Percentiles rank a stretch among this genome's conserved stretches.
Evolutionary conservation across 1,284 basidiomycete genomes (phyloP).

Genomic region (Grifola frondosa): DNA sequence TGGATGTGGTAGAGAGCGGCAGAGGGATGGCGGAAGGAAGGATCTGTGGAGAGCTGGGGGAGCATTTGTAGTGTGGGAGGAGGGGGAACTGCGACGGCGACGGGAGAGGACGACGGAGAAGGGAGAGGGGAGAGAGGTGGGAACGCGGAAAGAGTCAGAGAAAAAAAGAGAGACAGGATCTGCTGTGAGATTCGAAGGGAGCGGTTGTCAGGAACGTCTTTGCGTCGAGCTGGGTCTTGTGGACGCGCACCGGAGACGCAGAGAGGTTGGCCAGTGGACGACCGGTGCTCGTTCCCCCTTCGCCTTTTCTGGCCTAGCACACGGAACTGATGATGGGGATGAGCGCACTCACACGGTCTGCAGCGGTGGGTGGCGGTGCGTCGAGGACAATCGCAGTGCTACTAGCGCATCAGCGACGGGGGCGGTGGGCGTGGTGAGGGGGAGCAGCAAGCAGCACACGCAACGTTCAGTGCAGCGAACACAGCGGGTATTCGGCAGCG

Average conservation of each 20-base stretch:
- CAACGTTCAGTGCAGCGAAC: too few relatives aligned
- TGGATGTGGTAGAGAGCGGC: constrained; percentile 1
- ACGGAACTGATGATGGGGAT: neutral
- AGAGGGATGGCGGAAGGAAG: constrained; percentile 7
- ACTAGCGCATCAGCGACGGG: too few relatives aligned
- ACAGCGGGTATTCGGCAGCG: too few relatives aligned
- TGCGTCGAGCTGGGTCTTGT: too few relatives aligned
- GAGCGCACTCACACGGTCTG: too few relatives aligned
- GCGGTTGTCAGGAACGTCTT: constrained; percentile 11
- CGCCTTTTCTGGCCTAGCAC: neutral
- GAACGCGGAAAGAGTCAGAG: constrained; percentile 5
- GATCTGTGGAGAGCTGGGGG: constrained; percentile 15
- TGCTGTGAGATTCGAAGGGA: constrained; percentile 9
- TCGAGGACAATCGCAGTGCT: too few relatives aligned
- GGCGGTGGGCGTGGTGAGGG: too few relatives aligned
- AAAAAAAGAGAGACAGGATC: constrained; percentile 13
- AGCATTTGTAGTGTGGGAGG: constrained; percentile 15
- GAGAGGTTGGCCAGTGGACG: constrained; percentile 9
- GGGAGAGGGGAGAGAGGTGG: constrained; percentile 2
- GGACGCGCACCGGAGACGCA: too few relatives aligned
- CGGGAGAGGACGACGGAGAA: constrained; percentile 4
- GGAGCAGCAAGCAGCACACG: too few relatives aligned
- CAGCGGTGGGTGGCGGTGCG: too few relatives aligned
- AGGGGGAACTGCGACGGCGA: neutral
- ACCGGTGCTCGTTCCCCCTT: constrained; percentile 3